Conservation (phyloP, 495 filamentous ascomycete species). For the Copromyces sp. region DNA sequence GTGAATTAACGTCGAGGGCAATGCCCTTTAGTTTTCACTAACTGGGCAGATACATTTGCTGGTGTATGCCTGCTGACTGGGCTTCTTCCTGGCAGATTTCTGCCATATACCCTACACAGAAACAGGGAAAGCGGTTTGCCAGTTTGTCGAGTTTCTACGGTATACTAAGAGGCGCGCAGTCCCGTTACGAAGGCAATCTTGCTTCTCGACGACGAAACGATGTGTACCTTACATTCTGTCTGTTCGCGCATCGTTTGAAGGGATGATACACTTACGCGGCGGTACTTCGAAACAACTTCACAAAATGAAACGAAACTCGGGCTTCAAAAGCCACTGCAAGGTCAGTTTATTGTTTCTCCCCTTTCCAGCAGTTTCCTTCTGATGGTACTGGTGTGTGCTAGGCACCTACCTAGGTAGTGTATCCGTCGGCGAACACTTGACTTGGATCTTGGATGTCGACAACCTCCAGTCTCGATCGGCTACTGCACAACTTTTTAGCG, state of each 20-base stretch:
- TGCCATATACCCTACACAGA: too few relatives aligned
- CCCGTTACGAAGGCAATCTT: not conserved
- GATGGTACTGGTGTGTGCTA: too few relatives aligned
- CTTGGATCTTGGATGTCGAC: not conserved
- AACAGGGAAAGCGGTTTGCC: too few relatives aligned
- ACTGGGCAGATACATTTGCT: too few relatives aligned
- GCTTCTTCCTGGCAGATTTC: too few relatives aligned
- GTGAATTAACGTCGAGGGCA: too few relatives aligned
- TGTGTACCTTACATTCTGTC: not conserved
- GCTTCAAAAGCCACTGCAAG: not conserved
- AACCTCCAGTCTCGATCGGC: not conserved
- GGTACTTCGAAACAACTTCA: not conserved
- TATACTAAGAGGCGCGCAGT: not conserved
- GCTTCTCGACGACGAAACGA: not conserved
- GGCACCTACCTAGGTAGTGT: not conserved
- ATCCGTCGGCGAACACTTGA: not conserved
- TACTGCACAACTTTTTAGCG: not conserved
- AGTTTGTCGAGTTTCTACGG: too few relatives aligned
- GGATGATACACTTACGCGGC: not conserved
- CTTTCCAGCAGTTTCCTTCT: not conserved
- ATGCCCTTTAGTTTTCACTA: too few relatives aligned
- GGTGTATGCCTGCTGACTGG: too few relatives aligned
- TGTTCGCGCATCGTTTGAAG: not conserved
- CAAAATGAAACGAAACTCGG: not conserved
- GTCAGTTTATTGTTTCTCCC: not conserved